Conservation (phyloP, 257 asterid species). For the Forsythia suspensa region DNA sequence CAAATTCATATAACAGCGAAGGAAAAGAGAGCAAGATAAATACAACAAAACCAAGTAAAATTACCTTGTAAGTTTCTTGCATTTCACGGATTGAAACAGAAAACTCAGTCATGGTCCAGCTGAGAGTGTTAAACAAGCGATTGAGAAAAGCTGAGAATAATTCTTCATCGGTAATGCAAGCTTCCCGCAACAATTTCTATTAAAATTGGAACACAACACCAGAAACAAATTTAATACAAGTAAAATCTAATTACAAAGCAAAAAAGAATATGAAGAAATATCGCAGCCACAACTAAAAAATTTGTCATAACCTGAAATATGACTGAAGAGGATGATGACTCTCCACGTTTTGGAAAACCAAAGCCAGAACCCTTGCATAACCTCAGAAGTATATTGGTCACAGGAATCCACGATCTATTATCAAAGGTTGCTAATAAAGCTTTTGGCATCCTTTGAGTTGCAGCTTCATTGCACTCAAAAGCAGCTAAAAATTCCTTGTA, state of each 20-base stretch:
- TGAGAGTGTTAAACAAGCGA: conserved; percentile 80
- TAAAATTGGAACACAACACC: conserved; percentile 7
- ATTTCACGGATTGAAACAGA: conserved; percentile 87
- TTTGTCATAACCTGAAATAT: conserved; percentile 63
- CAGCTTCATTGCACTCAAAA: conserved; percentile 89
- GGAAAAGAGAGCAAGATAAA: conserved; percentile 7
- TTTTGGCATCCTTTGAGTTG: conserved; percentile 67
- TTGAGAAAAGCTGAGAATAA: conserved; percentile 87
- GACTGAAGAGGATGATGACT: conserved; percentile 77
- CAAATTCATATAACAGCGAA: background rate
- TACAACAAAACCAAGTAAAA: conserved; percentile 3
- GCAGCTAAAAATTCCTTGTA: conserved; percentile 79
- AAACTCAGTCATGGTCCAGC: conserved; percentile 99
- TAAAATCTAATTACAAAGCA: conserved; percentile 11
- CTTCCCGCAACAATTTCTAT: conserved; percentile 79
- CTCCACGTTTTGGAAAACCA: conserved; percentile 76
- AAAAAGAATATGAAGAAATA: background rate
- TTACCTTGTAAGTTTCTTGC: conserved; percentile 92
- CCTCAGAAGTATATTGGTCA: conserved; percentile 77
- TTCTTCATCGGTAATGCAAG: conserved; percentile 64
- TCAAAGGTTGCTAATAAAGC: conserved; percentile 85
- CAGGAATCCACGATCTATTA: conserved; percentile 93
- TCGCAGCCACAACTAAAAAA: conserved; percentile 9
- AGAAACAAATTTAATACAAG: conserved; percentile 16
- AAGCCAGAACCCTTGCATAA: conserved; percentile 86